phyloP scores from a whole-genome alignment of 1,139 yeast genomes.

The Zygosaccharomyces pseudobailii region DNA sequence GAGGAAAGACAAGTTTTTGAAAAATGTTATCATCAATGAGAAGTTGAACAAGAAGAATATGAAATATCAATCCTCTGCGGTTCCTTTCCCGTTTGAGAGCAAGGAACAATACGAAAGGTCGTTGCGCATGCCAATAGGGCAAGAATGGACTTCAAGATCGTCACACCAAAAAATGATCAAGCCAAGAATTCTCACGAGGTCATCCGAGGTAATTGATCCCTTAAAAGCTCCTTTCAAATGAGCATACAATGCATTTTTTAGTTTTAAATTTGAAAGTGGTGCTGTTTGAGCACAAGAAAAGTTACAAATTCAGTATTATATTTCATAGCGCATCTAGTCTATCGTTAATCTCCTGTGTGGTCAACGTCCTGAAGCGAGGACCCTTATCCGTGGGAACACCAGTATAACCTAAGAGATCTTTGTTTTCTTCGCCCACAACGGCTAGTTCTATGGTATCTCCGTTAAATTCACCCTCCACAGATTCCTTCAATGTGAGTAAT shows the following conservation, averaged over 20 bases:
- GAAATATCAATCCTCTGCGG: slow-evolving; percentile 79
- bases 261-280: not conserved
- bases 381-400: slow-evolving; percentile 77
- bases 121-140: slow-evolving; percentile 93
- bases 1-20: slow-evolving; percentile 70
- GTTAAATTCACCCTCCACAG: slow-evolving; percentile 96
- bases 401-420: slow-evolving; percentile 72
- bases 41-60: slow-evolving; percentile 75
- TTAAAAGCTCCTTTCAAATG: slow-evolving; percentile 45
- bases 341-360: slow-evolving; percentile 91
- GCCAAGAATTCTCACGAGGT: slow-evolving; percentile 83
- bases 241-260: not conserved
- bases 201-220: slow-evolving; percentile 89
- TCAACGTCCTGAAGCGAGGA: slow-evolving; percentile 80
- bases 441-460: slow-evolving; percentile 95
- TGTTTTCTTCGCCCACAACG: slow-evolving; percentile 79
- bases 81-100: slow-evolving; percentile 91
- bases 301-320: slow-evolving; percentile 1
- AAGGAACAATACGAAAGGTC: slow-evolving; percentile 93
- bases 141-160: slow-evolving; percentile 89
- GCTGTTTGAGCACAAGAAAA: slow-evolving; percentile 2
- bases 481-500: slow-evolving; percentile 85
- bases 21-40: slow-evolving; percentile 87
- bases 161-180: slow-evolving; percentile 84
- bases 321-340: slow-evolving; percentile 80